phyloP scores from a whole-genome alignment of 805 yeast species.

The Yamadazyma olivae region DNA sequence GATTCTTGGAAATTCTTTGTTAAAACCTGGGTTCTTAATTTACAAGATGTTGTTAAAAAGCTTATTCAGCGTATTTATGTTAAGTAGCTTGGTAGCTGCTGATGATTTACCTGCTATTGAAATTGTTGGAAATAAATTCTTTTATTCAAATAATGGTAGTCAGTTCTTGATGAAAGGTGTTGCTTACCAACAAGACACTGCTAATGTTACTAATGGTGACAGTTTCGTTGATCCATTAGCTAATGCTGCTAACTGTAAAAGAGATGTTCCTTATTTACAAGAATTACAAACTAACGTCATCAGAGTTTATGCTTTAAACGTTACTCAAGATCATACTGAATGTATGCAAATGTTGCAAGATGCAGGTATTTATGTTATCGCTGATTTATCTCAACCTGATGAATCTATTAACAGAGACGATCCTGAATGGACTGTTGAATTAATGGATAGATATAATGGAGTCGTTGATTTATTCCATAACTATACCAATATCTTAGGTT shows the following conservation, averaged over 20 bases:
- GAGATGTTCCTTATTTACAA: constrained; percentile 72
- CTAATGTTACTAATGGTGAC: constrained; percentile 37
- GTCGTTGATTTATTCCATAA: constrained; percentile 68
- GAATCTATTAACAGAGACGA: constrained; percentile 56
- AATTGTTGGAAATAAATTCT: constrained; percentile 74
- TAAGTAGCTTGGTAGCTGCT: constrained; percentile 31
- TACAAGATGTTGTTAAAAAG: not conserved
- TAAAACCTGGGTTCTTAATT: not conserved
- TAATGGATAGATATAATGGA: constrained; percentile 63
- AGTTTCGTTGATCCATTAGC: constrained; percentile 70
- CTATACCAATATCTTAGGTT: constrained; percentile 73
- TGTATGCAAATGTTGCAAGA: constrained; percentile 68
- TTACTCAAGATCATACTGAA: constrained; percentile 57
- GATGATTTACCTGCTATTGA: constrained; percentile 62
- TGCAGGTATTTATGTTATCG: constrained; percentile 88
- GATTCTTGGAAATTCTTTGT: no score
- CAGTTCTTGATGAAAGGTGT: constrained; percentile 77
- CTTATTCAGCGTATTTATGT: not conserved
- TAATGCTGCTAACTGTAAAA: constrained; percentile 54
- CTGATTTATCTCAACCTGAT: constrained; percentile 79
- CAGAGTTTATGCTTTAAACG: constrained; percentile 73
- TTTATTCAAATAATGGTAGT: constrained; percentile 72
- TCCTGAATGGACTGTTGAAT: constrained; percentile 63
- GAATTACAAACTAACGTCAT: constrained; percentile 64
- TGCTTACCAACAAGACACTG: constrained; percentile 74